These are phyloP conservation scores for Trichoderma atroviride DNA, from an alignment of 2,329 filamentous ascomycete species.

Conservation along the genomic window DNA sequence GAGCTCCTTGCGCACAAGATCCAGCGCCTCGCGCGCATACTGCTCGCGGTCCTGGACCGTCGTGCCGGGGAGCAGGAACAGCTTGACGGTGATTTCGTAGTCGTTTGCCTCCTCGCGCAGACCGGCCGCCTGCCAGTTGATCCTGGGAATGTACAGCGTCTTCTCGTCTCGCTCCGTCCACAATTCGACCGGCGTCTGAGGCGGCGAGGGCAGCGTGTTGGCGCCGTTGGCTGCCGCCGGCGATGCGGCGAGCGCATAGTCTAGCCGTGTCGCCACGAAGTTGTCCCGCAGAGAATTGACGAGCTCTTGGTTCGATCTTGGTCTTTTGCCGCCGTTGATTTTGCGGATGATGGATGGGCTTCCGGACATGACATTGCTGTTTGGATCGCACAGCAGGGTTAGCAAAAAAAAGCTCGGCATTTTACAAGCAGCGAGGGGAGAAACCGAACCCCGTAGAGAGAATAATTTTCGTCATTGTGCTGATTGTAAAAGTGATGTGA, in stretches of 20 bases:
- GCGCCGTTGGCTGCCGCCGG: conserved; percentile 36
- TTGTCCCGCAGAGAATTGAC: conserved; percentile 85
- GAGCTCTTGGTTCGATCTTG: conserved; percentile 88
- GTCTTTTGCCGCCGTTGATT: conserved; percentile 59
- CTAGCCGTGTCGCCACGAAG: conserved; percentile 73
- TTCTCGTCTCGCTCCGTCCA: conserved; percentile 71
- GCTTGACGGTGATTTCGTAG: conserved; percentile 94
- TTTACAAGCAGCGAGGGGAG: not conserved
- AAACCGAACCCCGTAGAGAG: conserved; percentile 78
- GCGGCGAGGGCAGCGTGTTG: conserved; percentile 34
- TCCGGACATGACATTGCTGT: conserved; percentile 79
- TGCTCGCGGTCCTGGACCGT: conserved; percentile 64
- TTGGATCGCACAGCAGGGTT: conserved; percentile 20
- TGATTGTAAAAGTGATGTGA: not conserved
- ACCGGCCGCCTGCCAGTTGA: conserved; percentile 70
- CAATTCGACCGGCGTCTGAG: conserved; percentile 41
- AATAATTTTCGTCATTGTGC: conserved; percentile 72
- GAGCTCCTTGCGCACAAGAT: conserved; percentile 78
- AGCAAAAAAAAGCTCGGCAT: conserved; percentile 24
- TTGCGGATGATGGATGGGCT: conserved; percentile 84
- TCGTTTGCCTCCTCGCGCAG: conserved; percentile 78
- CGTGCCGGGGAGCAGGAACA: conserved; percentile 84
- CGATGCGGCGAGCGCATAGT: conserved; percentile 47
- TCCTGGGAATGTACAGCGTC: conserved; percentile 74
- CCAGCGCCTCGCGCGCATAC: conserved; percentile 77